Conservation (phyloP, 371 early-diverging fungal species). For the Rhizopus microsporus region DNA sequence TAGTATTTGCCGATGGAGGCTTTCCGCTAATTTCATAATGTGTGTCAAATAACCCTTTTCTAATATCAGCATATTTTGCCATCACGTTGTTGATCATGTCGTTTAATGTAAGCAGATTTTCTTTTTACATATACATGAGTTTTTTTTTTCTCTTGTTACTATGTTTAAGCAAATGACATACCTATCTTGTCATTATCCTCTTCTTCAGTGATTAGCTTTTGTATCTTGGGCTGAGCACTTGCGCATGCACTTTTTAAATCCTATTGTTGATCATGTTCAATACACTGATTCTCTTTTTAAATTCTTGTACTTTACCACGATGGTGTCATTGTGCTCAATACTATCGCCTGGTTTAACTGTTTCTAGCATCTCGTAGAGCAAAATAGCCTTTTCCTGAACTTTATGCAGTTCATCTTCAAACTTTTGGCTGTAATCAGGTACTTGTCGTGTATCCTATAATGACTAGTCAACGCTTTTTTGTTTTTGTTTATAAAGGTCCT, state of each 20-base stretch:
- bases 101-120: conserved; percentile 75
- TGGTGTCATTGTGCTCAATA: conserved; percentile 62
- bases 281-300: conserved; percentile 46
- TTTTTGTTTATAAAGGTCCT: conserved; percentile 10
- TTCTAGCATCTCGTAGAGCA: conserved; percentile 80
- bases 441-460: conserved; percentile 69
- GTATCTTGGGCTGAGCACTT: conserved; percentile 74
- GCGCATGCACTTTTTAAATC: conserved; percentile 56
- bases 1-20: conserved; percentile 27
- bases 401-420: conserved; percentile 81
- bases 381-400: conserved; percentile 75
- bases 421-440: conserved; percentile 85
- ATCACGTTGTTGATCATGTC: conserved; percentile 86
- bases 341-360: conserved; percentile 65
- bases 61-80: conserved; percentile 69
- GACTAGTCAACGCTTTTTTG: background rate
- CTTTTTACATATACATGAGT: conserved; percentile 14
- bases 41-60: conserved; percentile 58
- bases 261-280: conserved; percentile 58
- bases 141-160: conserved; percentile 17
- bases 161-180: conserved; percentile 3
- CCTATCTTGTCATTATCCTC: conserved; percentile 39
- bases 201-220: conserved; percentile 66
- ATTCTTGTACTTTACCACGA: conserved; percentile 28
- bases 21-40: conserved; percentile 48